These are phyloP conservation scores for Botrytis deweyae DNA, from an alignment of 2,329 filamentous ascomycete species.

Conservation along the genomic window DNA sequence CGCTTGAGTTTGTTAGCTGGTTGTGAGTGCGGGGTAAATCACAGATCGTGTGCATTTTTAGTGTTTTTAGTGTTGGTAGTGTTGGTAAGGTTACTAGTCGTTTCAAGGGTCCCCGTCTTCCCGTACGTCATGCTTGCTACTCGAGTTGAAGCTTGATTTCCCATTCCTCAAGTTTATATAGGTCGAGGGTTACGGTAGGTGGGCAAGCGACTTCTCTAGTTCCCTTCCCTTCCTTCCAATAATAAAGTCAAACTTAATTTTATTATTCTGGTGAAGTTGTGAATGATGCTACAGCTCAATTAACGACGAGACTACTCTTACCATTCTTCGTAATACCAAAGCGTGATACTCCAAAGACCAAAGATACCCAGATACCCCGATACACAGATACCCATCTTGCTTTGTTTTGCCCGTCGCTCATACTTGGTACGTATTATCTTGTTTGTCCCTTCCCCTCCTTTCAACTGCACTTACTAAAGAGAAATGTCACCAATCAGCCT, in stretches of 20 bases:
- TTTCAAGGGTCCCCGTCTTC: slow-evolving; percentile 2
- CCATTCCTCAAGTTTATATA: background rate
- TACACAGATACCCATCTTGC: background rate
- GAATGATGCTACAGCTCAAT: background rate
- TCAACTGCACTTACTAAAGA: background rate
- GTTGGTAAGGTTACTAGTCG: background rate
- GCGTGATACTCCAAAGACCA: background rate
- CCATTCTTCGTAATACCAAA: background rate
- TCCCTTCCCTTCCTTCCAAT: background rate
- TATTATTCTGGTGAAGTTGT: background rate
- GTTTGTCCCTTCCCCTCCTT: background rate
- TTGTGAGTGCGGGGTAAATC: slow-evolving; percentile 2
- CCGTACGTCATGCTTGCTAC: slow-evolving; percentile 12
- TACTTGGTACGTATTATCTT: background rate
- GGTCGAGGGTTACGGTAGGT: background rate
- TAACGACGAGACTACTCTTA: background rate
- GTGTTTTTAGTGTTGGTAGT: background rate
- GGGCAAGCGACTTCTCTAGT: background rate
- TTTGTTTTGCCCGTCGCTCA: background rate
- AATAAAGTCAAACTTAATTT: background rate
- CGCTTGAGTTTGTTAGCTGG: background rate
- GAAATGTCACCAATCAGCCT: background rate
- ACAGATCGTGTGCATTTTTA: background rate
- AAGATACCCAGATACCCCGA: background rate
- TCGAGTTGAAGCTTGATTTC: slow-evolving; percentile 4